These are phyloP conservation scores for Agarophyton chilense DNA, from an alignment of 23 red algal genomes.

Conservation along the genomic window DNA sequence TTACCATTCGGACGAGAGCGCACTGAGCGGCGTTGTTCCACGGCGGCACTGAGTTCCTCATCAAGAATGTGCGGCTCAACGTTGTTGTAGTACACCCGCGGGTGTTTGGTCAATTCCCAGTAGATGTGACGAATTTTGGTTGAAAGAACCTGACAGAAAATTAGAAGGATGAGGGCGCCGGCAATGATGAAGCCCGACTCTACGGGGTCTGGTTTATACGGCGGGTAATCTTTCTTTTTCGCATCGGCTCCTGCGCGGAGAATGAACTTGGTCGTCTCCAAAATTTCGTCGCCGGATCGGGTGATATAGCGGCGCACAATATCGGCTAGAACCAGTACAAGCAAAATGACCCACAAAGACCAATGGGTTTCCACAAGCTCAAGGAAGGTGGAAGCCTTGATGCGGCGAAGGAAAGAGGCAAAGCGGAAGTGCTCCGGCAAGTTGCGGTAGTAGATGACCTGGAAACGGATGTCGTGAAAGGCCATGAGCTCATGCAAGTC, in stretches of 20 bases:
- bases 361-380: constrained; percentile 83
- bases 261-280: neutral
- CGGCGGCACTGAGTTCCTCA: constrained; percentile 23
- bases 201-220: constrained; percentile 23
- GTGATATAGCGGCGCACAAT: constrained; percentile 49
- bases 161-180: constrained; percentile 5
- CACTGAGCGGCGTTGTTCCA: neutral
- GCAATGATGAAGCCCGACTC: constrained; percentile 62
- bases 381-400: constrained; percentile 62
- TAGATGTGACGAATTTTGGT: constrained; percentile 68
- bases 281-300: neutral
- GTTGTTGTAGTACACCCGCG: constrained; percentile 64
- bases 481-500: constrained; percentile 80
- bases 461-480: constrained; percentile 87
- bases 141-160: constrained; percentile 26
- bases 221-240: neutral
- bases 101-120: constrained; percentile 73
- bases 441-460: constrained; percentile 83
- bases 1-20: neutral
- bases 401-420: constrained; percentile 70
- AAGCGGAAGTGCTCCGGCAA: constrained; percentile 82
- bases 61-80: constrained; percentile 20
- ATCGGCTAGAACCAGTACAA: constrained; percentile 51
- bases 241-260: neutral
- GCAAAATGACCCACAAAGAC: constrained; percentile 63